Evolutionary conservation across 495 filamentous ascomycete genomes (phyloP).

Genomic region (Neurospora africana): DNA sequence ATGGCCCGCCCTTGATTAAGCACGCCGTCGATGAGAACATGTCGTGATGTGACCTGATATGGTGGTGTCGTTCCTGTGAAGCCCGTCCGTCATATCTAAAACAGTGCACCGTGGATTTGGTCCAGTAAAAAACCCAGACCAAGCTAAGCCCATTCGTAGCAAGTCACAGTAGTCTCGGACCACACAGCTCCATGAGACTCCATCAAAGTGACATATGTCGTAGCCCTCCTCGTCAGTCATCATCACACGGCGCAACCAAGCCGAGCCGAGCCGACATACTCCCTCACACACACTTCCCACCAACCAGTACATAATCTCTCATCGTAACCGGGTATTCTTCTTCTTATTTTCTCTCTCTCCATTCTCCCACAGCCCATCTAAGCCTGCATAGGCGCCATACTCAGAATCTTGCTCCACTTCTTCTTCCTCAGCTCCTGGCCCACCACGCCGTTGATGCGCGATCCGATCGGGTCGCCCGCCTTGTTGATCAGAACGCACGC

Average conservation of each 20-base stretch:
- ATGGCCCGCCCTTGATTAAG: neutral
- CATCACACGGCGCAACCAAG: too few relatives aligned
- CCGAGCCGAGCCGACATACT: too few relatives aligned
- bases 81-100: neutral
- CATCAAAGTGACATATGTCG: neutral
- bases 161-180: neutral
- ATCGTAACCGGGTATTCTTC: too few relatives aligned
- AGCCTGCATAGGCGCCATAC: slow-evolving; percentile 85
- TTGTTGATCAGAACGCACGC: slow-evolving; percentile 97
- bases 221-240: neutral
- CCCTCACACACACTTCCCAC: too few relatives aligned
- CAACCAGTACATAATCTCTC: too few relatives aligned
- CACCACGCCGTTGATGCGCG: slow-evolving; percentile 81
- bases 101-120: neutral
- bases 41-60: neutral
- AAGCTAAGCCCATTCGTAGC: neutral
- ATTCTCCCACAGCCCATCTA: too few relatives aligned
- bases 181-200: neutral
- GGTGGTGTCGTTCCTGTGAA: neutral
- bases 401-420: slow-evolving; percentile 96
- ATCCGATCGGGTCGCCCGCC: slow-evolving; percentile 88
- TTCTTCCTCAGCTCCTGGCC: slow-evolving; percentile 76
- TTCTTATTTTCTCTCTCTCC: too few relatives aligned
- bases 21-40: neutral
- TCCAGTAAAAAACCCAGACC: neutral